phyloP scores from a whole-genome alignment of 2,329 filamentous ascomycete genomes.

The Cladosporium cucumerinum region DNA sequence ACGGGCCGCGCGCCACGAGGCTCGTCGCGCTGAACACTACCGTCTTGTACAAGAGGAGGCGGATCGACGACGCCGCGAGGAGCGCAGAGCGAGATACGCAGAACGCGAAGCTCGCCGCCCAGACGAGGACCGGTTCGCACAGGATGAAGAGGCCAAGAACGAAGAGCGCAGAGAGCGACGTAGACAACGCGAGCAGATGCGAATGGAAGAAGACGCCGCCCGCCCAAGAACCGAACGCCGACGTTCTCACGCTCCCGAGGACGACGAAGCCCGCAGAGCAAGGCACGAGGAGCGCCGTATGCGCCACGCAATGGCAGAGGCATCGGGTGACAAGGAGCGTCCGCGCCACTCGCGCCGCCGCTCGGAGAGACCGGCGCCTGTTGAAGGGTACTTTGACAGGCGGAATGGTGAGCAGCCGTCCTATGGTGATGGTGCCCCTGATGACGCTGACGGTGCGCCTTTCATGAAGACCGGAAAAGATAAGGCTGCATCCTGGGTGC shows the following conservation, averaged over 20 bases:
- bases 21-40: conserved; percentile 12
- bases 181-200: conserved; percentile 25
- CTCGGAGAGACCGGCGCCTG: conserved; percentile 35
- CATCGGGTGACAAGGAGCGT: conserved; percentile 28
- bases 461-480: conserved; percentile 38
- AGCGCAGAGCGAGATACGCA: conserved; percentile 28
- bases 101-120: conserved; percentile 28
- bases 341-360: conserved; percentile 30
- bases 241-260: conserved; percentile 26
- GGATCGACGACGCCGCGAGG: conserved; percentile 22
- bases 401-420: conserved; percentile 38
- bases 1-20: conserved; percentile 21
- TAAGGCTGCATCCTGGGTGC: conserved; percentile 51
- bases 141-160: conserved; percentile 29
- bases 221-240: conserved; percentile 30
- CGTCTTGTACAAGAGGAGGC: conserved; percentile 13
- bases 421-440: conserved; percentile 32
- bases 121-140: conserved; percentile 30
- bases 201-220: conserved; percentile 23
- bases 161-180: conserved; percentile 31
- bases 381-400: conserved; percentile 44
- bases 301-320: conserved; percentile 38
- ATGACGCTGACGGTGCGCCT: conserved; percentile 20
- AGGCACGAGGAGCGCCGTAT: conserved; percentile 45
- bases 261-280: conserved; percentile 35